Conservation (phyloP, 192 early-diverging fungal species). For the Haplosporangium gracile region DNA sequence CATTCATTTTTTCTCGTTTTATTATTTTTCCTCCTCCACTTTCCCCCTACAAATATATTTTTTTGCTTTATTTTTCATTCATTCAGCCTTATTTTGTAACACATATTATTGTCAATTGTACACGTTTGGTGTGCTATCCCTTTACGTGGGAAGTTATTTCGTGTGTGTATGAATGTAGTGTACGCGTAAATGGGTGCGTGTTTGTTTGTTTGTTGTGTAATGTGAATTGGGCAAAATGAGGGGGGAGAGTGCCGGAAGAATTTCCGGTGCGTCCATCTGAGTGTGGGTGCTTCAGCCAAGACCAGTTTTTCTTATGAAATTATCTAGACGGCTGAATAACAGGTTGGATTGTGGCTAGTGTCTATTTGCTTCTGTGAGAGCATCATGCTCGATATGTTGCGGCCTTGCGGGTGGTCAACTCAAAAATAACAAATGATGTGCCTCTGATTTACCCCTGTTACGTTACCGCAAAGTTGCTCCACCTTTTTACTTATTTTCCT, state of each 20-base stretch:
- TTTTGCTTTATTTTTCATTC: background rate
- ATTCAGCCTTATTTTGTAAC: background rate
- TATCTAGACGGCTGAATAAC: too few relatives aligned
- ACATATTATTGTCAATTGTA: background rate
- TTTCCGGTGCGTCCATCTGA: background rate
- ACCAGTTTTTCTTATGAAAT: too few relatives aligned
- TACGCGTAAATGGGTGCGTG: background rate
- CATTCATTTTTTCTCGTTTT: background rate
- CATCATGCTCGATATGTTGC: too few relatives aligned
- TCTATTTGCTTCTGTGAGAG: too few relatives aligned
- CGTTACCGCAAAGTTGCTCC: too few relatives aligned
- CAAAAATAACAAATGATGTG: too few relatives aligned
- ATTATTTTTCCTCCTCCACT: background rate
- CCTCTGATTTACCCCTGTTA: too few relatives aligned
- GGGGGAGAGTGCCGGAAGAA: background rate
- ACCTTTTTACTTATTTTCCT: too few relatives aligned
- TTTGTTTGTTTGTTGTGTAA: background rate
- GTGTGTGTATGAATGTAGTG: background rate
- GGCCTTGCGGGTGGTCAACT: too few relatives aligned
- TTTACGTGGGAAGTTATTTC: too few relatives aligned
- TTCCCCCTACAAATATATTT: background rate
- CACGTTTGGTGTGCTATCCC: background rate
- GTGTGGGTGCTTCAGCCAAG: background rate
- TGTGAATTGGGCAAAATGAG: background rate
- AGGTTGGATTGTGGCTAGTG: too few relatives aligned